Conservation (phyloP, 805 yeast species). For the Citeromyces matritensis region DNA sequence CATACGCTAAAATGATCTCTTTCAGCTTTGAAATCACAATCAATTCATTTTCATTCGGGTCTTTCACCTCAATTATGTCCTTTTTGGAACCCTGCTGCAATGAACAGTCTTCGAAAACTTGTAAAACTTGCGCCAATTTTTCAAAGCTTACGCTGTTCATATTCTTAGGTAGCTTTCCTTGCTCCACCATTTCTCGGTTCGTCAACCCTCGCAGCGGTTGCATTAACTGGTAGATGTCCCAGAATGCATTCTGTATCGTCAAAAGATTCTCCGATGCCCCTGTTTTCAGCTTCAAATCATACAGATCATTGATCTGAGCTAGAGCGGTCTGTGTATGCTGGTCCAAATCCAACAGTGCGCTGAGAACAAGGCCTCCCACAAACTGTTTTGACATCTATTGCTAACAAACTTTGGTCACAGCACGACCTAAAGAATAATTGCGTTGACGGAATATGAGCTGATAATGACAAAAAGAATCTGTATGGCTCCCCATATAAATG, state of each 20-base stretch:
- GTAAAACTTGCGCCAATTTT: not conserved
- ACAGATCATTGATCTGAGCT: conserved; percentile 2
- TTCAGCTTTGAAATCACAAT: conserved; percentile 6
- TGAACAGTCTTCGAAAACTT: not conserved
- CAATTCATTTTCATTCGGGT: conserved; percentile 1
- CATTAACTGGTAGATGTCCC: not conserved
- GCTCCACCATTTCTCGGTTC: not conserved
- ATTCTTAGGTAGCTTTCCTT: not conserved
- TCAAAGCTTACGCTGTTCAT: not conserved
- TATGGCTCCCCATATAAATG: conserved; percentile 66
- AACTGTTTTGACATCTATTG: not conserved
- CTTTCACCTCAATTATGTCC: not conserved
- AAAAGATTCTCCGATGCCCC: no score
- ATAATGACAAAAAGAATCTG: conserved; percentile 54
- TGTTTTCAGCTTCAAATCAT: not conserved
- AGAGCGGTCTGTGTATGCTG: conserved; percentile 4
- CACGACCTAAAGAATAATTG: conserved; percentile 19
- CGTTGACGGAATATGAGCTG: conserved; percentile 46
- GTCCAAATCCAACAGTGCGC: conserved; percentile 4
- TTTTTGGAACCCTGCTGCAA: conserved; percentile 1
- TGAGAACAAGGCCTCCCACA: no score
- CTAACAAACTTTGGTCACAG: not conserved
- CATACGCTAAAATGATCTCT: conserved; percentile 9
- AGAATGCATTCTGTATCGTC: not conserved
- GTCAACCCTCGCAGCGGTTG: not conserved